Evolutionary conservation across 2,329 filamentous ascomycete genomes (phyloP).

Genomic region (Aspergillus proliferans): DNA sequence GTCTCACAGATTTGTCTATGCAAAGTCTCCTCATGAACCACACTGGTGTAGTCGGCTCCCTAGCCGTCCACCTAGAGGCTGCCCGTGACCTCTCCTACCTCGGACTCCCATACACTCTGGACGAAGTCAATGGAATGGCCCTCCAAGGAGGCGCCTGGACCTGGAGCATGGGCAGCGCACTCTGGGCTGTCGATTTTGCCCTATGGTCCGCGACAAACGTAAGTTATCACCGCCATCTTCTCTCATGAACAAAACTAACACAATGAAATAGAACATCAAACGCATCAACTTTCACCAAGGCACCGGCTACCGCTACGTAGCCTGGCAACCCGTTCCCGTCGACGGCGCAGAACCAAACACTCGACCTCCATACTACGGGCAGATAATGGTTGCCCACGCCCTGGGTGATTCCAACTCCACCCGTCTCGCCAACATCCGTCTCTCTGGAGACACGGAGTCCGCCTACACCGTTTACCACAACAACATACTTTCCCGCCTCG

Average conservation of each 20-base stretch:
- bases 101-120: constrained; percentile 9
- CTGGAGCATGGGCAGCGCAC: constrained; percentile 11
- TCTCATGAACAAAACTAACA: neutral
- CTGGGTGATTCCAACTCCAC: constrained; percentile 3
- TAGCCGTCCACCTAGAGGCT: constrained; percentile 7
- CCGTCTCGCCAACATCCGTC: constrained; percentile 8
- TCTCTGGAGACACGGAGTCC: constrained; percentile 4
- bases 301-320: constrained; percentile 14
- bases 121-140: constrained; percentile 12
- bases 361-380: constrained; percentile 12
- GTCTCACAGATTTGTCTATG: neutral
- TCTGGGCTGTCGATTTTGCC: constrained; percentile 14
- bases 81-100: constrained; percentile 9
- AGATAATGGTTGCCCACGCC: constrained; percentile 12
- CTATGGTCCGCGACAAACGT: constrained; percentile 13
- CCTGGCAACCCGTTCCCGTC: constrained; percentile 13
- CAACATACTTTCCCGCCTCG: constrained; percentile 1
- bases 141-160: constrained; percentile 10
- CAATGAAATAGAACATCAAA: constrained; percentile 6
- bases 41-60: constrained; percentile 8
- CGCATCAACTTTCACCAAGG: constrained; percentile 16
- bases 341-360: constrained; percentile 7
- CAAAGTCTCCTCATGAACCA: constrained; percentile 13
- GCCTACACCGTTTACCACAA: constrained; percentile 5
- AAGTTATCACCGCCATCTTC: neutral